A percentile compares a stretch with the other conserved stretches of the same genome.
Conservation (phyloP, 73 alveolate species). For the Breviolum minutum region DNA sequence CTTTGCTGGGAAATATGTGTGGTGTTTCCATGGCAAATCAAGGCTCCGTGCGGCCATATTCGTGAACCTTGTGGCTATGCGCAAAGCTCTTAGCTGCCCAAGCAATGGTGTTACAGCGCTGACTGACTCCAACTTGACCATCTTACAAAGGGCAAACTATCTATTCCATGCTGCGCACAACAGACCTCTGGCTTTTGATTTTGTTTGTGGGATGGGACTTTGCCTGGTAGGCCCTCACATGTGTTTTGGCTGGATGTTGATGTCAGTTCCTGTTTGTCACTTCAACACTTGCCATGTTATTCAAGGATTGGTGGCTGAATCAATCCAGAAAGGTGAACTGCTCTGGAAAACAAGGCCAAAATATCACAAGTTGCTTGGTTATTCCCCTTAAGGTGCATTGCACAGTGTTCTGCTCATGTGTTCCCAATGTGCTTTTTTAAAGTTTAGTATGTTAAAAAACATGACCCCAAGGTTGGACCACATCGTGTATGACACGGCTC, state of each 20-base stretch:
- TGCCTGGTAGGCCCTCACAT: background rate
- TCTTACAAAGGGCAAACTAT: background rate
- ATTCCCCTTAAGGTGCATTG: background rate
- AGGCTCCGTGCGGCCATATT: background rate
- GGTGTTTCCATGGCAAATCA: background rate
- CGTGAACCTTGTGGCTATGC: background rate
- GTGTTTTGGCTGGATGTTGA: background rate
- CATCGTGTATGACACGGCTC: background rate
- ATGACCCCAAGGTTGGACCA: background rate
- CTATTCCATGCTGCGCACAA: background rate
- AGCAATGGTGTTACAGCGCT: background rate
- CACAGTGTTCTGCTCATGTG: background rate
- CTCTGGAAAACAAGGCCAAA: background rate
- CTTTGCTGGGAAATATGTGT: background rate
- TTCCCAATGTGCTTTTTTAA: background rate
- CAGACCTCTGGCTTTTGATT: background rate
- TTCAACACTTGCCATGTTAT: no score
- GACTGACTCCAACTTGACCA: background rate
- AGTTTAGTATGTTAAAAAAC: no score
- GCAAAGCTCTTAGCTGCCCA: background rate
- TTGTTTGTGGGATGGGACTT: no score
- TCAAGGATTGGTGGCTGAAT: background rate
- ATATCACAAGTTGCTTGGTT: constrained; percentile 3
- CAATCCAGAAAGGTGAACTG: background rate
- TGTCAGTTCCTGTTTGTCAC: no score